Evolutionary conservation across 208 protist genomes (phyloP).

Genomic region (Acanthamoeba sp.): DNA sequence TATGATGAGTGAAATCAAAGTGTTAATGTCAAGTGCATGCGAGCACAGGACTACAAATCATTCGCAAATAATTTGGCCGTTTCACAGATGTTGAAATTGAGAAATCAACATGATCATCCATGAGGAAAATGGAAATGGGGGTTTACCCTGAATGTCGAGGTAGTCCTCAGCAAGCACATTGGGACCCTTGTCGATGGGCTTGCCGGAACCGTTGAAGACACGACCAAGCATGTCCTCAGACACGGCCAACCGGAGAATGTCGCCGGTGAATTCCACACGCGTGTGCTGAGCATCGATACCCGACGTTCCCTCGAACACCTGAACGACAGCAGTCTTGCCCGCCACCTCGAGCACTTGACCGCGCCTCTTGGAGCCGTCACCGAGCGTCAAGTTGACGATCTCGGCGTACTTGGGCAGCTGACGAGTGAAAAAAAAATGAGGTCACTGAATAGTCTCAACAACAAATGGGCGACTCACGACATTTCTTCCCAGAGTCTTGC

Average conservation of each 20-base stretch:
- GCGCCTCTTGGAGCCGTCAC: constrained; percentile 95
- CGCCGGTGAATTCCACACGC: constrained; percentile 99
- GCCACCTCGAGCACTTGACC: constrained; percentile 99
- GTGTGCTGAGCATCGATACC: constrained; percentile 98
- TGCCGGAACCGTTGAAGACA: constrained; percentile 99
- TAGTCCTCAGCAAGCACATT: constrained; percentile 99
- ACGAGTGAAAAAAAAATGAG: neutral
- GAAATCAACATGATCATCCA: neutral
- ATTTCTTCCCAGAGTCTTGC: too few relatives aligned
- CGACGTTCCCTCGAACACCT: constrained; percentile 99
- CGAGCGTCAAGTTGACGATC: constrained; percentile 99
- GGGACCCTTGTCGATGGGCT: constrained; percentile 98
- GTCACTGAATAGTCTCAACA: neutral
- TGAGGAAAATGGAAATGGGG: constrained; percentile 32
- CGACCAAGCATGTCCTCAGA: constrained; percentile 99
- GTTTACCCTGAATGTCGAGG: constrained; percentile 97
- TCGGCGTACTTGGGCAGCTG: constrained; percentile 99
- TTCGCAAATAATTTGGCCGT: too few relatives aligned
- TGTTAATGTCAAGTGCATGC: too few relatives aligned
- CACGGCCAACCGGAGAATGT: constrained; percentile 99
- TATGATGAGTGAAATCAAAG: too few relatives aligned
- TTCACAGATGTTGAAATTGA: too few relatives aligned
- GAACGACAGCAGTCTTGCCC: constrained; percentile 99
- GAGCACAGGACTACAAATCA: too few relatives aligned
- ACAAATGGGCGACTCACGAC: neutral